These are phyloP conservation scores for Teunomyces kruisii DNA, from an alignment of 805 yeast species.

Conservation along the genomic window DNA sequence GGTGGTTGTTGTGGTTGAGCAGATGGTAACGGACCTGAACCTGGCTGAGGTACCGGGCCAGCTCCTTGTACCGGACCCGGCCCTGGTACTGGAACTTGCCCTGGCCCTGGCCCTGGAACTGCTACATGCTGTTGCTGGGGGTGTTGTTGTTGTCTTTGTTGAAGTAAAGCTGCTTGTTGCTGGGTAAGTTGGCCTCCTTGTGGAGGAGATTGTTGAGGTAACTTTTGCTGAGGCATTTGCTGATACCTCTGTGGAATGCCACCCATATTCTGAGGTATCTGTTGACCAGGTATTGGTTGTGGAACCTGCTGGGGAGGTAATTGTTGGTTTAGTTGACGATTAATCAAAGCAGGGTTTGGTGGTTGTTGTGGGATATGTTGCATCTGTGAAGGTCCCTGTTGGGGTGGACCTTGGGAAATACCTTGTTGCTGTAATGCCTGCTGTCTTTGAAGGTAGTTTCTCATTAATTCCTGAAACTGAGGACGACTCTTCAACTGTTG, in stretches of 20 bases:
- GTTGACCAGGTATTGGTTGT: background rate
- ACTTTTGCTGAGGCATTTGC: background rate
- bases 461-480: constrained; percentile 41
- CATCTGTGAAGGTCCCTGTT: background rate
- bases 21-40: background rate
- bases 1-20: background rate
- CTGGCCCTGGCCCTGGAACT: background rate
- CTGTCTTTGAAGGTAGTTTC: constrained; percentile 40
- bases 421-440: constrained; percentile 24
- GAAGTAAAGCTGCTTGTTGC: constrained; percentile 9
- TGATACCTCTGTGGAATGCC: background rate
- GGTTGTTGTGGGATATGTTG: constrained; percentile 5
- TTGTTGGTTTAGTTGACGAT: constrained; percentile 1
- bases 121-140: constrained; percentile 2
- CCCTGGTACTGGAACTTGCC: background rate
- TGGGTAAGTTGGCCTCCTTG: background rate
- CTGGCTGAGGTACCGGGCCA: background rate
- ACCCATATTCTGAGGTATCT: background rate
- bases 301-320: background rate
- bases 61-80: background rate
- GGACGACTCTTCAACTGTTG: constrained; percentile 44
- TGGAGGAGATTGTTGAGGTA: background rate
- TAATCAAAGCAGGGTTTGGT: background rate
- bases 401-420: background rate
- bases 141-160: constrained; percentile 19